Base-by-base conservation (phyloP, 1,139 yeast species). In the Yamadazyma dendronema region DNA sequence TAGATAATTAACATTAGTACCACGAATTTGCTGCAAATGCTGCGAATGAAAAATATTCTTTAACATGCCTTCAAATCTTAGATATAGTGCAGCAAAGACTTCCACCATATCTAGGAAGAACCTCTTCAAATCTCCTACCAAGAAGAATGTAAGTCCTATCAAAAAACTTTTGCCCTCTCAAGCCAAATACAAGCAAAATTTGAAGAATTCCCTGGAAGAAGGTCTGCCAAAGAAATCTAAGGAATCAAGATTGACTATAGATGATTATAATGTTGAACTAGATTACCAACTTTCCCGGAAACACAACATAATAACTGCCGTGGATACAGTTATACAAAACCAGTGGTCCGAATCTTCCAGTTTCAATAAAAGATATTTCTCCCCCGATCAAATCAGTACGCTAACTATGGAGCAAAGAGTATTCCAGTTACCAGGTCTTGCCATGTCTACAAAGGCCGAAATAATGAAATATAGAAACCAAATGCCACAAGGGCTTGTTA, bases 51-150 rank as follows among this genome's bases (percentile, higher is more conserved):
- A n/a, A n/a, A n/a, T n/a, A n/a, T n/a, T n/a, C n/a, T n/a, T n/a
- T 25, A 28, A 15, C 11, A 57, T 57, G 61, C 49, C 58, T 13
- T 45, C 57, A 4, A 57, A 56, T 41, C 53, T 66, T 17, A 56
- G 65, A 34, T 69, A 60, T 40, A 65, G 68, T 37, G 75, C 76
- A 2, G 74, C 77, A 3, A 63, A 54, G 41, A 63, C 74, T 28
- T 68, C 75, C 0, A 52, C 56, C 16, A 59, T 69, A 12, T 41
- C 56, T 10, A 63, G 58, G 41, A 48, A 48, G 39, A 43, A 45
- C 21, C 35, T 42, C 37, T 40, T 47, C 35, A 45, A 43, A 25
- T 54, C 62, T 1, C 62, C 65, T 4, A 47, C 55, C 13, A 58
- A 56, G 46, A 53, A 54, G 36, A 48, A 37, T 8, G 30, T 31